Evolutionary conservation across 75 land plant genomes (phyloP).

Genomic region (Picea glauca): DNA sequence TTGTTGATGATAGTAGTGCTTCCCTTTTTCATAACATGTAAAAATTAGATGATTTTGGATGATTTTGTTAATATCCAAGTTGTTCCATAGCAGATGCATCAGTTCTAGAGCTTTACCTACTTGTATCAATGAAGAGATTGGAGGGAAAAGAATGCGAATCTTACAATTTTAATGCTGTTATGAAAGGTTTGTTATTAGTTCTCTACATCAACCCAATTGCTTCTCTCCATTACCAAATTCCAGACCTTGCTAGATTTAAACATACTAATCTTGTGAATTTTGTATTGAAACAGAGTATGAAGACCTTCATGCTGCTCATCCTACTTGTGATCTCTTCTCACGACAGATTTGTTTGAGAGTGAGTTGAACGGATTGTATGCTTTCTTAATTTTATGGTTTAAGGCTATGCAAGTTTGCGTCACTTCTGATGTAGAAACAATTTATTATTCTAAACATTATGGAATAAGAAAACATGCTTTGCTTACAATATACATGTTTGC

Average conservation of each 20-base stretch:
- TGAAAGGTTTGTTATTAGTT: slow-evolving; percentile 53
- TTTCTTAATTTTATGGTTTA: background rate
- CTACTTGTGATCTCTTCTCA: slow-evolving; percentile 72
- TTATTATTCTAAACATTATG: background rate
- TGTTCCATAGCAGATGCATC: slow-evolving; percentile 58
- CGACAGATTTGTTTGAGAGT: slow-evolving; percentile 72
- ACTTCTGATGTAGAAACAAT: background rate
- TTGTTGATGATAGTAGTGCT: background rate
- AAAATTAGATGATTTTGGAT: background rate
- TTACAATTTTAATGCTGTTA: slow-evolving; percentile 80
- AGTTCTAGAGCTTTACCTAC: slow-evolving; percentile 77
- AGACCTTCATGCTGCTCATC: slow-evolving; percentile 64
- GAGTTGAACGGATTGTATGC: slow-evolving; percentile 4
- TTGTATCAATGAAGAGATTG: slow-evolving; percentile 86
- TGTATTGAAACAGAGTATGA: slow-evolving; percentile 70
- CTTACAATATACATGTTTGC: background rate
- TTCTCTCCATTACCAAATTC: background rate
- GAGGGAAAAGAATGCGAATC: slow-evolving; percentile 70
- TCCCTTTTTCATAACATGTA: background rate
- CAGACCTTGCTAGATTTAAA: background rate
- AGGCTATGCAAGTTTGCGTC: background rate
- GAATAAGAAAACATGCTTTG: background rate
- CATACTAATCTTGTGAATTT: background rate
- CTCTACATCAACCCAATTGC: background rate
- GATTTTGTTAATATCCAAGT: background rate